Evolutionary conservation across 73 alveolate species (phyloP), one percentile per base, ranked within the genome.

Genomic region (Paramecium caudatum): DNA sequence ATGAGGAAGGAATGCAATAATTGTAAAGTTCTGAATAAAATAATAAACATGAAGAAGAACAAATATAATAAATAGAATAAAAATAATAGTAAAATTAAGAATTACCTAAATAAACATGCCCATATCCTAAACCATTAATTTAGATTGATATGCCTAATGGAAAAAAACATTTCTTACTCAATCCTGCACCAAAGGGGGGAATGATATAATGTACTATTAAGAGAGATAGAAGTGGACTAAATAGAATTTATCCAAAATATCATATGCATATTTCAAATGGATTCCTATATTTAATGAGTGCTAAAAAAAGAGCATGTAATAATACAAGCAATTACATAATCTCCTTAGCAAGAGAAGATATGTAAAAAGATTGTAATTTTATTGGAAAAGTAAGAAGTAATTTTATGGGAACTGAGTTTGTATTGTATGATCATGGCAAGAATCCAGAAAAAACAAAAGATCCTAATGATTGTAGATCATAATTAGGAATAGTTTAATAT

Each of bases 341-440:
- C 16, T 82, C 98, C 0, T 47, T 91, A 49, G 94, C 94, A 63
- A 95, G 95, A 68, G 91, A 90, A 5, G 96, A 96, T 13, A 41
- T 95, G 70, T 82, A 90, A 34, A 91, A 68, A 61, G 93, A 92
- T 19, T 86, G 70, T 47, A 95, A 94, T 8, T 95, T 82, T 82
- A 46, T 95, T 2, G 99, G 98, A 4, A 96, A 96, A 82, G 94
- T 96, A 25, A 92, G 99, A 55, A 93, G 98, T 9, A 96, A 96
- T 85, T 96, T 96, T 93, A 87, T 96, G 55, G 99, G 99, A 25
- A 96, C 99, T 7, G 99, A 96, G 82, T 96, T 96, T 47, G 63
- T 47, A 9, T 80, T 95, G 34, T 96, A 90, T 74, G 99, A 96
- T 80, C 33, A 88, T 10, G 98, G 98, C 3, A 93, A 93, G 81